Evolutionary conservation across 177 flowering plant genomes (phyloP), one percentile per base, ranked within the genome.

Genomic region (Vitis hybrid): DNA sequence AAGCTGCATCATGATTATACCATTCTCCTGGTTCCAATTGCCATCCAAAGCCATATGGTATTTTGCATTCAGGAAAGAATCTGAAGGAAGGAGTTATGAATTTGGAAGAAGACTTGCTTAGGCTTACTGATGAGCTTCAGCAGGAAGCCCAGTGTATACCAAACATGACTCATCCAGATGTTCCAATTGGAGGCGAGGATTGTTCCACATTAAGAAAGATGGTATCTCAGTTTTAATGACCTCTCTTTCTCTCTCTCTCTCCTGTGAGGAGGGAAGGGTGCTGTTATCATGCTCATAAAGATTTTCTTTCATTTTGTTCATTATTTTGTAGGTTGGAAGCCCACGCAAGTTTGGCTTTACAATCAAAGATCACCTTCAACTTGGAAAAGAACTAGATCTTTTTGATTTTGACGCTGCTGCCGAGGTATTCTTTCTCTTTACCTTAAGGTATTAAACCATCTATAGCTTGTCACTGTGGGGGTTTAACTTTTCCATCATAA

Each of bases 371-470:
- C 98, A 94, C 55, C 70, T 94, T 61, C 91, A 92, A 73, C 85
- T 94, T 27, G 98, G 97, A 48, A 94, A 91, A 73, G 97, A 90
- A 4, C 85, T 94, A 21, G 95, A 94, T 76, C 83, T 94, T 61
- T 79, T 94, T 75, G 97, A 94, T 70, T 94, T 94, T 80, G 97
- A 92, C 82, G 86, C 97, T 58, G 97, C 97, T 74, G 81, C 97
- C 18, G 93, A 92, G 97, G 98, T 94, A 90, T 69, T 55, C 35
- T 72, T 55, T 73, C 41, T 68, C 61, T 65, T 61, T 21, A 21
- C 21, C 21, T 21, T 21, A 21, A 21, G 21, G 21, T 21, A 21
- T 21, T 21, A 21, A 63, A 63, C 63, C 55, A 68, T 21, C 17
- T 60, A 9, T 68, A 1, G 15, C 14, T 53, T 56, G 30, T 54